Evolutionary conservation across 805 yeast species (phyloP), one percentile per base, ranked within the genome.

Genomic region (Metschnikowia orientalis): DNA sequence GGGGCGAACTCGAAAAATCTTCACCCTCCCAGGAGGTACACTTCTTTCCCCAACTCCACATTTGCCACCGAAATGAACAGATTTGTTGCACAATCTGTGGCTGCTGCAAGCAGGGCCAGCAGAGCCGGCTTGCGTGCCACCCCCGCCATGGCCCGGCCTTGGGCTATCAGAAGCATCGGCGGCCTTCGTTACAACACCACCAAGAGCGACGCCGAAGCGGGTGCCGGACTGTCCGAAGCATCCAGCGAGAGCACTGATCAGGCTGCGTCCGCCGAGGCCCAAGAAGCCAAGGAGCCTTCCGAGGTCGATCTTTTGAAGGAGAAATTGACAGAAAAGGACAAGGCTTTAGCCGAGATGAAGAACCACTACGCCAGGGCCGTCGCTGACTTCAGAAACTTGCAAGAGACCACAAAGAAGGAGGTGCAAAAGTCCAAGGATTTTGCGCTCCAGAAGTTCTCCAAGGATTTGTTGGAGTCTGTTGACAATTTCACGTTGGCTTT

Each of bases 301-400:
- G 69, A 67, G 35, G 17, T 29, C 22, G 32, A 29, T 3, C 11
- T 29, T 12, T 50, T 80, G 41, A 67, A 74, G 51, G 63, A 61
- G 17, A 77, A 81, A 55, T 63, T 77, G 42, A 71, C 61, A 21
- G 67, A 69, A 35, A 85, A 79, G 54, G 80, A 73, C 48, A 79
- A 77, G 53, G 95, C 88, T 43, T 68, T 72, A 44, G 88, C 88
- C 16, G 87, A 82, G 48, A 67, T 83, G 65, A 88, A 86, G 60
- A 94, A 87, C 59, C 78, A 80, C 49, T 80, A 83, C 54, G 71
- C 86, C 37, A 77, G 95, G 48, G 73, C 95, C 15, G 73, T 87
- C 37, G 95, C 96, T 16, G 97, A 88, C 59, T 89, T 87, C 79
- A 78, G 95, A 51, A 87, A 85, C 63, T 69, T 88, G 50, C 97